phyloP scores from a whole-genome alignment of 805 yeast genomes.

The Teunomyces lycoperdinae region DNA sequence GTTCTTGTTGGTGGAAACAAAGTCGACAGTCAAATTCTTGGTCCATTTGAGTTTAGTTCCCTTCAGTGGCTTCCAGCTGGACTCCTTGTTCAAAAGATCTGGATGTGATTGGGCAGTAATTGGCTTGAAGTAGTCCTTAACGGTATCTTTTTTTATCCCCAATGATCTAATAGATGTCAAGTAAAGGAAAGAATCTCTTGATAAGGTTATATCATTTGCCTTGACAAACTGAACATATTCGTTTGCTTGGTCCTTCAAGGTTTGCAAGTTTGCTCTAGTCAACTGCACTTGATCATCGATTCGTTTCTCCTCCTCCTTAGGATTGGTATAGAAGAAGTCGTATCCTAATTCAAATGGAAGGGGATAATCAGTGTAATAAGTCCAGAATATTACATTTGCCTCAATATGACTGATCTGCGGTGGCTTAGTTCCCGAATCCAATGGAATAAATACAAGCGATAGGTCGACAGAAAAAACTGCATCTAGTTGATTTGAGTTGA shows the following conservation, averaged over 20 bases:
- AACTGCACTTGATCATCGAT: constrained; percentile 26
- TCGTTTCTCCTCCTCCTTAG: constrained; percentile 15
- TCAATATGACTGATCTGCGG: constrained; percentile 36
- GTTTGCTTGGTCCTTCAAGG: constrained; percentile 31
- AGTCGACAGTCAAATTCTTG: constrained; percentile 37
- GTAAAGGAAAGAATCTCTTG: constrained; percentile 33
- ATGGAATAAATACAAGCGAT: constrained; percentile 25
- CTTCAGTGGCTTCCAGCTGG: constrained; percentile 29
- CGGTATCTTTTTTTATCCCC: constrained; percentile 39
- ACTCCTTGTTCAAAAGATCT: constrained; percentile 20
- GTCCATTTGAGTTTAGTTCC: constrained; percentile 26
- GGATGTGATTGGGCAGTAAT: constrained; percentile 23
- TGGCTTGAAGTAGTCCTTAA: constrained; percentile 34
- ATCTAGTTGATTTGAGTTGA: constrained; percentile 6
- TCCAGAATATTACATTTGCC: constrained; percentile 38
- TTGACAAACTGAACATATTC: constrained; percentile 35
- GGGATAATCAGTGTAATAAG: constrained; percentile 40
- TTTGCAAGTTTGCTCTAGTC: constrained; percentile 34
- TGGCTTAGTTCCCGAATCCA: constrained; percentile 22
- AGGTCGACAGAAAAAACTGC: constrained; percentile 17
- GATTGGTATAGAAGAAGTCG: constrained; percentile 39
- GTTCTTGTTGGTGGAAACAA: constrained; percentile 41
- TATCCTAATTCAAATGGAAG: constrained; percentile 37
- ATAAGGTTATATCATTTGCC: constrained; percentile 29
- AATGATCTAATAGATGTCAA: constrained; percentile 37